Evolutionary conservation across 73 alveolate species (phyloP), one percentile per base, ranked within the genome.

Genomic region (Paramecium biaurelia): DNA sequence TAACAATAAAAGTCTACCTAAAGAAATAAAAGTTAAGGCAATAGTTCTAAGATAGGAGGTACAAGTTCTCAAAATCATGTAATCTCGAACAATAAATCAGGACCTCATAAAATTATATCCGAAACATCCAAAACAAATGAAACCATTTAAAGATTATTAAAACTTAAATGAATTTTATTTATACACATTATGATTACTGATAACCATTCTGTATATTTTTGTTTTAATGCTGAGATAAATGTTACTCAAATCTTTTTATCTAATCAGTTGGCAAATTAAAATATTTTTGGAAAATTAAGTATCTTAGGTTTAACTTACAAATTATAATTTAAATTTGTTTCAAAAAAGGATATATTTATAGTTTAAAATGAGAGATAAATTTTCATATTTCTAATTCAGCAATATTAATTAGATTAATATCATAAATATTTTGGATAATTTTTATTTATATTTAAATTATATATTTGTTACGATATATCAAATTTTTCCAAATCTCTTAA

Each of bases 111-210:
- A 42, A 79, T 43, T 9, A 45, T 43, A n/a, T 26, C 47, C 1
- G 90, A 79, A 12, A 42, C 70, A 12, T 30, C 43, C n/a, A 79
- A 42, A 43, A 45, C 90, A n/a, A 79, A 79, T 45, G 90, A 79
- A 79, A 57, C 90, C 12, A 79, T 79, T 10, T 79, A 79, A 24
- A 38, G 90, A 23, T 63, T 79, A 79, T 53, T 79, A 1, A 79
- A 79, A 79, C 90, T 79, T 45, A 79, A 79, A 34, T 79, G 90
- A 79, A 23, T 47, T 34, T 72, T 35, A 10, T 34, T 30, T 15
- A 70, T 1, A 6, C 30, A 59, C 0, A 26, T 59, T 26, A 32
- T 59, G n/a, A n/a, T n/a, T n/a, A n/a, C n/a, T n/a, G n/a, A n/a
- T n/a, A n/a, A n/a, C n/a, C n/a, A n/a, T n/a, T n/a, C n/a, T n/a